Percentiles rank a stretch among this genome's conserved stretches.
Evolutionary conservation across 2,329 filamentous ascomycete genomes (phyloP).

Genomic region (Elsinoe australis): DNA sequence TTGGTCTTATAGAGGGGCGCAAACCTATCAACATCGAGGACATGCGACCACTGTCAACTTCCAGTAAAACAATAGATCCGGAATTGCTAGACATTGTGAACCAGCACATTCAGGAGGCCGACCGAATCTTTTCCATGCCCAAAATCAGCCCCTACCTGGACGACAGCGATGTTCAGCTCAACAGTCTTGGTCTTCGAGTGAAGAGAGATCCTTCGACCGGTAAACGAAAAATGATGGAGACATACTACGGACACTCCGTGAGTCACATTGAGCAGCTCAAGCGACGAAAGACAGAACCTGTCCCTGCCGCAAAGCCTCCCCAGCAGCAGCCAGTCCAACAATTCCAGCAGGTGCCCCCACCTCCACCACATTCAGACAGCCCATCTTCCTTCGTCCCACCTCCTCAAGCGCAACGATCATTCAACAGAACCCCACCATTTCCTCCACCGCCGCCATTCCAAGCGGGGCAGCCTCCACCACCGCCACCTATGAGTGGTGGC

Average conservation of each 20-base stretch:
- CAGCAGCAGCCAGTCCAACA: not conserved
- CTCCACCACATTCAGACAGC: too few species aligned
- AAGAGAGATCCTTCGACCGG: slow-evolving; percentile 1
- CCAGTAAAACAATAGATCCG: slow-evolving; percentile 13
- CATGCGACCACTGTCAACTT: slow-evolving; percentile 13
- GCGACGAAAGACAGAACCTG: slow-evolving; percentile 3
- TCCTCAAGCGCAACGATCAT: not conserved
- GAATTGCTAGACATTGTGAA: slow-evolving; percentile 17
- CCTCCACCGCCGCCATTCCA: slow-evolving; percentile 4
- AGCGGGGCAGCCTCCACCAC: not conserved
- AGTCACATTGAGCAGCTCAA: slow-evolving; percentile 16
- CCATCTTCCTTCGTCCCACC: too few species aligned
- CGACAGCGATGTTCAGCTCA: slow-evolving; percentile 10
- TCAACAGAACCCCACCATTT: not conserved
- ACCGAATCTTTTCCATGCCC: slow-evolving; percentile 14
- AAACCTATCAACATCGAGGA: slow-evolving; percentile 10
- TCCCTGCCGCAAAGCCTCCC: not conserved
- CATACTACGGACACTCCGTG: slow-evolving; percentile 20
- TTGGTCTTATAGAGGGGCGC: slow-evolving; percentile 5
- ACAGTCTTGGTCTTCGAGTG: slow-evolving; percentile 19
- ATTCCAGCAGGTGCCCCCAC: slow-evolving; percentile 6
- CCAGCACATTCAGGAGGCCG: slow-evolving; percentile 15
- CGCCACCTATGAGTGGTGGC: not conserved
- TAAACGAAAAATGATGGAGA: slow-evolving; percentile 15
- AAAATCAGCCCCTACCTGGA: slow-evolving; percentile 10